Evolutionary conservation across 2,329 filamentous ascomycete species (phyloP).

Genomic region (Colletotrichum somersetense): DNA sequence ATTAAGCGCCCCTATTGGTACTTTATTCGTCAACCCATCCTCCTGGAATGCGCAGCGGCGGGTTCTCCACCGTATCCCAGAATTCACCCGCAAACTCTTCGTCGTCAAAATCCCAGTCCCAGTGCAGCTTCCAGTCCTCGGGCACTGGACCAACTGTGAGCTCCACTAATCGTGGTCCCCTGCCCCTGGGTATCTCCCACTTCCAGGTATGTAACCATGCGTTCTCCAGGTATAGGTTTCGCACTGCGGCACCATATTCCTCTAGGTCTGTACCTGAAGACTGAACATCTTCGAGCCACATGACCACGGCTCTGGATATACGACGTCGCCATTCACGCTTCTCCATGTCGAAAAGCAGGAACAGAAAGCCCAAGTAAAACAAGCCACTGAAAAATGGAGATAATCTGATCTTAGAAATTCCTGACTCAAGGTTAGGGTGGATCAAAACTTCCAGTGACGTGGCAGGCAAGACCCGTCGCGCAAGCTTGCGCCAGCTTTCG

Average conservation of each 20-base stretch:
- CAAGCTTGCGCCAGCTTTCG: not conserved
- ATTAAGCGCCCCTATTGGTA: not conserved
- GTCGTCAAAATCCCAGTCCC: not conserved
- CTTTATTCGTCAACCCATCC: conserved; percentile 5
- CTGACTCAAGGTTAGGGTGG: too few species aligned
- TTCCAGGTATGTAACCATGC: not conserved
- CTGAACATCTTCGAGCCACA: not conserved
- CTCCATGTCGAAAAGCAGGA: not conserved
- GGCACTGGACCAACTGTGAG: not conserved
- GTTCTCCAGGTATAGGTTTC: not conserved
- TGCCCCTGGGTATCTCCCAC: not conserved
- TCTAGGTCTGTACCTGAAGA: not conserved
- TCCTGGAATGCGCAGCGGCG: conserved; percentile 6
- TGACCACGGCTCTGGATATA: not conserved
- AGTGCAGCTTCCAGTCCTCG: not conserved
- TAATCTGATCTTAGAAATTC: too few species aligned
- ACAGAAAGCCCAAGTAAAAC: not conserved
- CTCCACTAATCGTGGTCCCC: not conserved
- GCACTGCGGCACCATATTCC: not conserved
- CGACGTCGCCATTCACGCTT: not conserved
- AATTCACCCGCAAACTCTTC: conserved; percentile 2
- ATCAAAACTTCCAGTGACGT: not conserved
- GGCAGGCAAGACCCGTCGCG: not conserved
- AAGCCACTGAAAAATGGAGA: not conserved
- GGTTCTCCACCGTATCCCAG: conserved; percentile 2